Evolutionary conservation across 345 rosid species (phyloP).

Genomic region (Salix koriyanagi): DNA sequence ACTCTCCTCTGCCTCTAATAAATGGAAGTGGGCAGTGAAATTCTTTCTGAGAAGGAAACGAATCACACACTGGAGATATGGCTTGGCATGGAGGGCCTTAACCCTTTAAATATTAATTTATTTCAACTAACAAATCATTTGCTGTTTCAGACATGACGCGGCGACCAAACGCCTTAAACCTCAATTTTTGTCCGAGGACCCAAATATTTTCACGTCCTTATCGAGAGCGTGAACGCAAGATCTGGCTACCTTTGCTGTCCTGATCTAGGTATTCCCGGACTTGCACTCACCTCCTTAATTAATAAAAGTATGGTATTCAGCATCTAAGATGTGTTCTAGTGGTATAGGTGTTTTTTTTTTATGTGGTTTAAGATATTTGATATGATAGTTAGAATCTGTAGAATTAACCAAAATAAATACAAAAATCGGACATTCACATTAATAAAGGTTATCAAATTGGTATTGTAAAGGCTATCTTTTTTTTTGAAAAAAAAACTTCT

Average conservation of each 20-base stretch:
- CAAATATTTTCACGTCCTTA: neutral
- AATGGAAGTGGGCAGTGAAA: neutral
- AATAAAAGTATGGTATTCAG: no score
- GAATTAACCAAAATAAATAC: no score
- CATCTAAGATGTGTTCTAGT: no score
- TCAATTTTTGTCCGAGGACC: neutral
- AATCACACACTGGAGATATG: neutral
- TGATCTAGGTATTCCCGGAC: no score
- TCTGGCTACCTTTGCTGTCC: neutral
- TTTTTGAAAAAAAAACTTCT: no score
- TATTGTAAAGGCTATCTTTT: no score
- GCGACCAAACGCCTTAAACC: conserved; percentile 26
- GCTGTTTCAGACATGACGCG: conserved; percentile 19
- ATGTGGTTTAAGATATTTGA: no score
- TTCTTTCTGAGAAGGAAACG: neutral
- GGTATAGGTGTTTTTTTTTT: no score
- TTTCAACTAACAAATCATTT: neutral
- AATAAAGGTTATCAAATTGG: no score
- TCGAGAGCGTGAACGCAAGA: neutral
- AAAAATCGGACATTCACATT: no score
- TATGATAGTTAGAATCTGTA: no score
- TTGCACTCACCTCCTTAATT: no score
- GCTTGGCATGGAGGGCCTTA: neutral
- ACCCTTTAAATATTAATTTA: neutral
- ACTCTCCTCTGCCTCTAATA: neutral